phyloP scores from a whole-genome alignment of 805 yeast genomes.

The Candida tallmaniae region DNA sequence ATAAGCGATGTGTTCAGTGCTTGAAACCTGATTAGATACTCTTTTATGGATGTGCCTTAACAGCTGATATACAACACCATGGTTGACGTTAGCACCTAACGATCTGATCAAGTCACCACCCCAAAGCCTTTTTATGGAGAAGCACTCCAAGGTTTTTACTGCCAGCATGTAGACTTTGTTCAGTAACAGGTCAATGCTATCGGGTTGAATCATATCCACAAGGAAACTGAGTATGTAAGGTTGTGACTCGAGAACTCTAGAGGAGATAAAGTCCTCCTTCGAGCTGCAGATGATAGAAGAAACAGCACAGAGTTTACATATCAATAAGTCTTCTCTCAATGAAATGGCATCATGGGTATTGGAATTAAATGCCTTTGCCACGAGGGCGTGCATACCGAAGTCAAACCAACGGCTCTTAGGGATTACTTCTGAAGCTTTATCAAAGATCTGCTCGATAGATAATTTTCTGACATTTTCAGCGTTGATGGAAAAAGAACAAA shows the following conservation, averaged over 20 bases:
- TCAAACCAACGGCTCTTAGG: constrained; percentile 65
- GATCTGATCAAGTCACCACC: constrained; percentile 74
- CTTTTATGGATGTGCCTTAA: constrained; percentile 58
- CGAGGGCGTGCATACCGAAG: constrained; percentile 55
- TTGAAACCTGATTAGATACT: constrained; percentile 36
- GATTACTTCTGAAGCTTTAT: constrained; percentile 49
- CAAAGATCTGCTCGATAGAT: constrained; percentile 58
- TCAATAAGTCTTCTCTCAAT: constrained; percentile 55
- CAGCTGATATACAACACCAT: constrained; percentile 74
- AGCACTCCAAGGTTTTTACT: constrained; percentile 61
- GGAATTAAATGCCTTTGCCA: constrained; percentile 69
- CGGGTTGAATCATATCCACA: constrained; percentile 71
- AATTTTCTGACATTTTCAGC: constrained; percentile 53
- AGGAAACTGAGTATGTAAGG: constrained; percentile 63
- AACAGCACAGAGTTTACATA: constrained; percentile 62
- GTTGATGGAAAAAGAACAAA: constrained; percentile 47
- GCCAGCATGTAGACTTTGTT: constrained; percentile 54
- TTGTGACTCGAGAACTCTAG: constrained; percentile 66
- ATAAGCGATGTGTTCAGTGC: constrained; percentile 38
- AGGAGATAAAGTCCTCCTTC: constrained; percentile 54
- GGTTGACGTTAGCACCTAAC: constrained; percentile 81
- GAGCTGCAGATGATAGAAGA: constrained; percentile 59
- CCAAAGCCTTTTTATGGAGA: constrained; percentile 63
- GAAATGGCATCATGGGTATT: constrained; percentile 49
- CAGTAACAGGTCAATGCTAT: constrained; percentile 44